These are phyloP conservation scores for Aschersonia sp. DNA, from an alignment of 2,329 filamentous ascomycete genomes.

Conservation along the genomic window DNA sequence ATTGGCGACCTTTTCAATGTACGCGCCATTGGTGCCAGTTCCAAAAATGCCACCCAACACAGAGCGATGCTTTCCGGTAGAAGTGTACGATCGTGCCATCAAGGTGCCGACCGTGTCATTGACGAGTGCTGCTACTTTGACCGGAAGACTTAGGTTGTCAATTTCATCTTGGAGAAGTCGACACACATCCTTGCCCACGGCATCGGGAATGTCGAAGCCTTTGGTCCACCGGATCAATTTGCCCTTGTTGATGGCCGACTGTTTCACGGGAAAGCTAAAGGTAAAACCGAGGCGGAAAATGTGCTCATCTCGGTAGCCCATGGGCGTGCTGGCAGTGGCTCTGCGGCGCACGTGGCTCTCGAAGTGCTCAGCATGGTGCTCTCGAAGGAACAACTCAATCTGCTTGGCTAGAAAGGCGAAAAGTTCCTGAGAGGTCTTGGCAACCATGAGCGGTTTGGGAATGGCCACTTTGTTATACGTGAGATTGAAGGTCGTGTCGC, in stretches of 20 bases:
- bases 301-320: constrained; percentile 53
- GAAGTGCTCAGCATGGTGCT: constrained; percentile 82
- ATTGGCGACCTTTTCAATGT: constrained; percentile 80
- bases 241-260: constrained; percentile 89
- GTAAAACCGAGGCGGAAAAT: constrained; percentile 96
- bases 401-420: constrained; percentile 89
- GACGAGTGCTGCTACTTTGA: constrained; percentile 88
- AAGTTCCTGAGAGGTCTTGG: constrained; percentile 71
- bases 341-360: constrained; percentile 52
- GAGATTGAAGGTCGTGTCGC: constrained; percentile 87
- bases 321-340: constrained; percentile 40
- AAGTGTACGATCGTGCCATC: constrained; percentile 94
- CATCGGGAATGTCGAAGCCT: constrained; percentile 93
- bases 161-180: constrained; percentile 79
- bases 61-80: constrained; percentile 71
- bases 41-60: constrained; percentile 95
- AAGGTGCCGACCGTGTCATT: constrained; percentile 97
- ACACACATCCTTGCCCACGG: constrained; percentile 88
- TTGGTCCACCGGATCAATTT: constrained; percentile 95
- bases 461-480: constrained; percentile 88
- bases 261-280: constrained; percentile 92
- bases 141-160: constrained; percentile 70
- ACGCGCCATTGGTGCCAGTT: constrained; percentile 93
- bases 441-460: constrained; percentile 78
- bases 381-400: constrained; percentile 75